Conservation (phyloP, 176 grass and related monocot genomes). For the Miscanthus lutarioriparius region DNA sequence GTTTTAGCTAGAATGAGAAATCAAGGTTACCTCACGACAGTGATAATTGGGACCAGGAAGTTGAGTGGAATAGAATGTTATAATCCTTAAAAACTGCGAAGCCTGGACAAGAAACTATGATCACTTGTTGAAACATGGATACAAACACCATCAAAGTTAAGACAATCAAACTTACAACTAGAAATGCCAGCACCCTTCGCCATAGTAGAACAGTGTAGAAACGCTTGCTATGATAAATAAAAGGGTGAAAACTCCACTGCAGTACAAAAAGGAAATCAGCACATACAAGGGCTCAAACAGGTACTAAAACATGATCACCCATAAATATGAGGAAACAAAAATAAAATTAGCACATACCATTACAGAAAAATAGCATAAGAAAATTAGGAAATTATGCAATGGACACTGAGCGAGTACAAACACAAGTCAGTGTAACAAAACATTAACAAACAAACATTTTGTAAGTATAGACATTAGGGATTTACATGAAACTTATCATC, state of each 20-base stretch:
- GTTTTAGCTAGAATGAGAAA: constrained; percentile 5
- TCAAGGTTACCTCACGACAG: constrained; percentile 74
- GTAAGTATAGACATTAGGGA: neutral
- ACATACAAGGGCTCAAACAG: neutral
- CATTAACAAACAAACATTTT: neutral
- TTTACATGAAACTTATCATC: neutral
- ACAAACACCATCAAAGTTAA: constrained; percentile 25
- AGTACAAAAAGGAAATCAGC: constrained; percentile 18
- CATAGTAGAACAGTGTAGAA: constrained; percentile 96
- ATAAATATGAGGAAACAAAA: neutral
- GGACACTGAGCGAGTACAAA: neutral
- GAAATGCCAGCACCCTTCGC: constrained; percentile 87
- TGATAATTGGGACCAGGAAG: constrained; percentile 99
- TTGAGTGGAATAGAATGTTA: constrained; percentile 97
- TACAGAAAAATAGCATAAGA: constrained; percentile 1
- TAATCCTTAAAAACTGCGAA: constrained; percentile 75
- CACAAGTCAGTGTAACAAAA: neutral
- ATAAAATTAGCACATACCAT: neutral
- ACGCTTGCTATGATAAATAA: constrained; percentile 91
- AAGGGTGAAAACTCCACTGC: constrained; percentile 99
- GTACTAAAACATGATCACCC: neutral
- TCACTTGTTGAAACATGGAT: neutral
- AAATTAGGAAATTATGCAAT: constrained; percentile 20
- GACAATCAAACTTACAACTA: constrained; percentile 70
- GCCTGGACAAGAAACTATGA: constrained; percentile 47